Base-by-base conservation (phyloP, 2,329 filamentous ascomycete species). In the Penicillium sp. region DNA sequence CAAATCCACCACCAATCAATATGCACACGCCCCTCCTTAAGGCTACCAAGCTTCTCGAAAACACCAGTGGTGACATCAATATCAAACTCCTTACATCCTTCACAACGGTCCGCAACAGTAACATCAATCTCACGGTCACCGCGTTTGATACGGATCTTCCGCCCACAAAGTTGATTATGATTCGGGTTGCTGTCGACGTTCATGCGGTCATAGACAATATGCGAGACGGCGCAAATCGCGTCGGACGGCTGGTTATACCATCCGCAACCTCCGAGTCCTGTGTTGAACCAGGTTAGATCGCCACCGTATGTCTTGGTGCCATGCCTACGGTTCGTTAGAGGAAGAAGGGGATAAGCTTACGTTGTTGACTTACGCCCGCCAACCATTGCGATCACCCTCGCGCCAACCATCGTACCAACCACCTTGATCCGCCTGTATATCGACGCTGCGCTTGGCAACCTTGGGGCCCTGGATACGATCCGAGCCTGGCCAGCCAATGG, bases 201-300 rank as follows among this genome's bases (percentile, higher is more conserved):
- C 1, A 74, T 74, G 0, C 80, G 76, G 64, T 90, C 86, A 62
- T 81, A 92, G 4, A 87, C 64, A n/a, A 77, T 62, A 59, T 84
- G 80, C 2, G 84, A 85, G 0, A 92, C 76, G 0, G 88, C 80
- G 30, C 80, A 84, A 34, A 91, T 80, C 49, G 77, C 63, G 49
- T 89, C 84, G 7, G 65, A 68, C 7, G 75, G 72, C 1, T 64
- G 68, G 45, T 79, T 81, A 1, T 70, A 75, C 28, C 78, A 68
- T 4, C 87, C 88, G 64, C 88, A 92, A 0, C 87, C 83, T 11
- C 88, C 87, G 3, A 88, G 75, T 0, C 68, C 80, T 0, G 85
- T 80, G 14, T 74, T 71, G 66, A 87, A 91, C 71, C 83, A 91
- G 0, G 85, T 89, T 42, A 88, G 66, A 41, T 88, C 83, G 44